These are phyloP conservation scores for Xylaria digitata DNA, from an alignment of 2,329 filamentous ascomycete genomes.

Conservation along the genomic window DNA sequence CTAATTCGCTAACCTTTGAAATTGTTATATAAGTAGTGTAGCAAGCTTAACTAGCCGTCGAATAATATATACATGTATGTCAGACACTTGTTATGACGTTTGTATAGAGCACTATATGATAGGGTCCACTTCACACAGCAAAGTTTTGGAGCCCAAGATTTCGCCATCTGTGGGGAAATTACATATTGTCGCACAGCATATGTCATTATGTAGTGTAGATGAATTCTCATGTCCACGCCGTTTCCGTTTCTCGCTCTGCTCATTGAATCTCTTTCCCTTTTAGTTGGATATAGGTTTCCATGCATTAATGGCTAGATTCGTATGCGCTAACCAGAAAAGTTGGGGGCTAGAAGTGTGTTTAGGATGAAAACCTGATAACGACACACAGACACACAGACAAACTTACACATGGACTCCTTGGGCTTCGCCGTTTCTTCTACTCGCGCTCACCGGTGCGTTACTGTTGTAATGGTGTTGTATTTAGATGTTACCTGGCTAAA, in stretches of 20 bases:
- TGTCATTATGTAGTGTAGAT: too few species aligned
- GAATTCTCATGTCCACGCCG: too few species aligned
- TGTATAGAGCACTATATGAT: background rate
- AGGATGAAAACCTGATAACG: too few species aligned
- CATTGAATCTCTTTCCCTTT: too few species aligned
- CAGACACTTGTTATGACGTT: background rate
- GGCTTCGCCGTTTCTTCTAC: background rate
- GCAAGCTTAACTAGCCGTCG: background rate
- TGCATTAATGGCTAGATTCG: too few species aligned
- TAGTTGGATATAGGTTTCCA: too few species aligned
- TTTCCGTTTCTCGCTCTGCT: too few species aligned
- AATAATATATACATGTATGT: background rate
- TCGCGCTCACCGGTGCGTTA: background rate
- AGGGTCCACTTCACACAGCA: background rate
- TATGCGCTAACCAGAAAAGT: too few species aligned
- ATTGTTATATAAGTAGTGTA: background rate
- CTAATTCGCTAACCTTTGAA: background rate
- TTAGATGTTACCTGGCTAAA: background rate
- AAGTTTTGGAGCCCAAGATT: background rate
- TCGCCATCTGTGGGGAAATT: background rate
- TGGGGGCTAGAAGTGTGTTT: too few species aligned
- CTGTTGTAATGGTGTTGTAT: background rate
- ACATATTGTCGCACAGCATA: constrained; percentile 2
- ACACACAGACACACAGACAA: too few species aligned
- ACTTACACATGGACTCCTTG: too few species aligned